Evolutionary conservation across 2,329 filamentous ascomycete species (phyloP).

Genomic region (Zymoseptoria tritici): DNA sequence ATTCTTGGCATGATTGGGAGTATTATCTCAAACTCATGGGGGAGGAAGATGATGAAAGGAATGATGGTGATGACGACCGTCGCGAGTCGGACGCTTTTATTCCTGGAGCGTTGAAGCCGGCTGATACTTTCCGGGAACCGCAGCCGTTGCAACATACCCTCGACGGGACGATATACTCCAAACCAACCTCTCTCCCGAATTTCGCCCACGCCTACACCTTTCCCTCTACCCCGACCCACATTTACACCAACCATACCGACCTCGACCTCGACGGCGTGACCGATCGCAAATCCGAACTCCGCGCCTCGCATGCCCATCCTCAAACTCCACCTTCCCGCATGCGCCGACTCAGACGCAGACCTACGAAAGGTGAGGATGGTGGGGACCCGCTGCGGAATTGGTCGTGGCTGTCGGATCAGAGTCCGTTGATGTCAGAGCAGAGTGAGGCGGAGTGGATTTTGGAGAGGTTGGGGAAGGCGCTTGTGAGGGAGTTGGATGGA

Average conservation of each 20-base stretch:
- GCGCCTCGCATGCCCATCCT: neutral
- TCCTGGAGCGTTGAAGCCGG: neutral
- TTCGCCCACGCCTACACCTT: neutral
- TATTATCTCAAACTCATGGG: conserved; percentile 44
- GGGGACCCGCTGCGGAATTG: conserved; percentile 39
- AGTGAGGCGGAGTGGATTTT: conserved; percentile 68
- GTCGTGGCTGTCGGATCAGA: conserved; percentile 66
- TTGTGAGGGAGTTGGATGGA: conserved; percentile 46
- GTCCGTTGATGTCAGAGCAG: conserved; percentile 61
- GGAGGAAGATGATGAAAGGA: conserved; percentile 35
- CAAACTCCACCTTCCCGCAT: too few species aligned
- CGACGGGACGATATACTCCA: neutral
- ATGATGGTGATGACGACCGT: conserved; percentile 13
- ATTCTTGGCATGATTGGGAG: conserved; percentile 38
- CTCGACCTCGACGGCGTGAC: conserved; percentile 18
- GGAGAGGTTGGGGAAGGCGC: conserved; percentile 51
- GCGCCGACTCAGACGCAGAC: neutral
- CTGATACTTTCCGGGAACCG: neutral
- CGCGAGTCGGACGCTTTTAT: neutral
- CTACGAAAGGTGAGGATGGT: conserved; percentile 1
- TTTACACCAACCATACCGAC: neutral
- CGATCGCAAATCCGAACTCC: conserved; percentile 11
- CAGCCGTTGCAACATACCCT: neutral
- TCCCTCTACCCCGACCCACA: neutral
- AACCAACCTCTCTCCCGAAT: neutral